These are phyloP conservation scores for Candida gigantensis DNA, from an alignment of 1,139 yeast species.

Conservation along the genomic window DNA sequence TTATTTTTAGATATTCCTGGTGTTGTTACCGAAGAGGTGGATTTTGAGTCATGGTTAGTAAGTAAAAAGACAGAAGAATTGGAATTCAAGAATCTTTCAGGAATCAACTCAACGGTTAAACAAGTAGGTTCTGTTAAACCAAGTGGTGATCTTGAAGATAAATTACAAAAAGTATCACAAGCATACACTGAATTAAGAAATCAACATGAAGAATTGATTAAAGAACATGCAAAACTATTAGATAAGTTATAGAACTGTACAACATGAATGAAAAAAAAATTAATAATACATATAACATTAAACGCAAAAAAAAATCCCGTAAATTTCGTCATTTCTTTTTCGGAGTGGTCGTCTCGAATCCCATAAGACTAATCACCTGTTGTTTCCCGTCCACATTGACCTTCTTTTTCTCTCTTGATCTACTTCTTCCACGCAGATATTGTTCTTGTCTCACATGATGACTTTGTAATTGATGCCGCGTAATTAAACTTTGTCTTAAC, in stretches of 20 bases:
- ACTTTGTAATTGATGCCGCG: constrained; percentile 2
- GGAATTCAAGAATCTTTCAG: constrained; percentile 45
- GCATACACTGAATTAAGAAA: constrained; percentile 62
- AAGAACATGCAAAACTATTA: constrained; percentile 49
- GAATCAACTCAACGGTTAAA: constrained; percentile 37
- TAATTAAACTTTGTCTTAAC: too few relatives aligned
- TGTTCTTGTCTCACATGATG: constrained; percentile 8
- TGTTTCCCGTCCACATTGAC: constrained; percentile 31
- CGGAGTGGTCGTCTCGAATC: constrained; percentile 43
- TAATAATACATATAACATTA: not conserved
- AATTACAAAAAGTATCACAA: constrained; percentile 50
- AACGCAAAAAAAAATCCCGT: not conserved
- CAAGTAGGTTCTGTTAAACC: constrained; percentile 12
- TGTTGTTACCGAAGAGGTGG: constrained; percentile 6
- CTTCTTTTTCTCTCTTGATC: constrained; percentile 14
- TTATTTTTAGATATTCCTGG: constrained; percentile 48
- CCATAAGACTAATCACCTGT: constrained; percentile 51
- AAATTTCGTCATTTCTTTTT: constrained; percentile 50
- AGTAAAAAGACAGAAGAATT: constrained; percentile 52
- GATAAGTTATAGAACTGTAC: constrained; percentile 7
- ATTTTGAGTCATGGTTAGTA: constrained; percentile 45
- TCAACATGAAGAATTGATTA: constrained; percentile 60
- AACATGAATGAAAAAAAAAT: not conserved
- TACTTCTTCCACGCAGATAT: constrained; percentile 13
- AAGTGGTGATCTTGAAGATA: constrained; percentile 38